Conservation (phyloP, 768 basidiomycete genomes). For the Hygrocybe punicea region DNA sequence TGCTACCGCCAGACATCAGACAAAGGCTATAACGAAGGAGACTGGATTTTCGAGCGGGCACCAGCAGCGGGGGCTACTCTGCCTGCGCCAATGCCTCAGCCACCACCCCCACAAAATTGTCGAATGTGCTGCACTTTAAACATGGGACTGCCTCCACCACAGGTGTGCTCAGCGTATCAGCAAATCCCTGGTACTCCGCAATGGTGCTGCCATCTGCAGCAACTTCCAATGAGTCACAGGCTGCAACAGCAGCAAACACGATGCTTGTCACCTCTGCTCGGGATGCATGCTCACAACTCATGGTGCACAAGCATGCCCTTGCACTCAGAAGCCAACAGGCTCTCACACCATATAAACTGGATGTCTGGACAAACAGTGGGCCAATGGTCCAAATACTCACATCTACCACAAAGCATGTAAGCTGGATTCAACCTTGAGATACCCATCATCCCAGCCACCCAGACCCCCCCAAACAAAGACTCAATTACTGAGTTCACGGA, state of each 20-base stretch:
- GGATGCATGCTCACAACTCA: slow-evolving; percentile 38
- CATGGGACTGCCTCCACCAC: slow-evolving; percentile 14
- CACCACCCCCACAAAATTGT: slow-evolving; percentile 20
- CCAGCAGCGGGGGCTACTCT: slow-evolving; percentile 6
- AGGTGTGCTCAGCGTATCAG: slow-evolving; percentile 21
- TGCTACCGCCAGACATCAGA: neutral
- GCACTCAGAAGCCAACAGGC: slow-evolving; percentile 25
- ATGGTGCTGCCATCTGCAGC: slow-evolving; percentile 28
- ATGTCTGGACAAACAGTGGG: slow-evolving; percentile 27
- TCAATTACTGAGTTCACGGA: slow-evolving; percentile 9
- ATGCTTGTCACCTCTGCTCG: slow-evolving; percentile 37
- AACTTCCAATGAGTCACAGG: slow-evolving; percentile 32
- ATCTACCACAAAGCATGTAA: slow-evolving; percentile 19
- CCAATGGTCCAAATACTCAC: slow-evolving; percentile 19
- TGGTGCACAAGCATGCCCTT: slow-evolving; percentile 41
- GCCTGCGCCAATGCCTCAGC: slow-evolving; percentile 17
- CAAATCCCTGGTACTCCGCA: slow-evolving; percentile 15
- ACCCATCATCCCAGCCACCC: slow-evolving; percentile 23
- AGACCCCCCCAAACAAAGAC: slow-evolving; percentile 32
- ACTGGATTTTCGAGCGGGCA: neutral
- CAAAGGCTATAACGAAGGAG: neutral
- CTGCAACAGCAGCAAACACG: slow-evolving; percentile 24
- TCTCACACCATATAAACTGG: slow-evolving; percentile 29
- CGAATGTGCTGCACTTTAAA: slow-evolving; percentile 10
- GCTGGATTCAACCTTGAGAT: slow-evolving; percentile 39